phyloP scores from a whole-genome alignment of 1,139 yeast genomes.

The Dujonia santamariae region DNA sequence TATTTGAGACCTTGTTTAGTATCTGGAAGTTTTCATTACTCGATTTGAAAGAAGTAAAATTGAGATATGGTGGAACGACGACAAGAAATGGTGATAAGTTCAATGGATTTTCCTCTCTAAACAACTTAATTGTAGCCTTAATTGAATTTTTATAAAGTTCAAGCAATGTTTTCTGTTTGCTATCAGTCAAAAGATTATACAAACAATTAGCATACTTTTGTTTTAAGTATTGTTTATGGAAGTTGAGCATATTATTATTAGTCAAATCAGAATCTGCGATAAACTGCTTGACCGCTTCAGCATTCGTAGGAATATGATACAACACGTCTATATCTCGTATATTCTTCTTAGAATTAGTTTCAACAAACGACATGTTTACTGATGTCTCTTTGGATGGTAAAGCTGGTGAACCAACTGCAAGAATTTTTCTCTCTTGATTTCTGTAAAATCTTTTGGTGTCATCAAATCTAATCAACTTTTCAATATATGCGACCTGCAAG shows the following conservation, averaged over 20 bases:
- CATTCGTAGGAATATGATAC: conserved; percentile 5
- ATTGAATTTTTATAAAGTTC: conserved; percentile 3
- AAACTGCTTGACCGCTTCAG: conserved; percentile 9
- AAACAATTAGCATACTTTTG: conserved; percentile 3
- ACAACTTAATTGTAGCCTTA: conserved; percentile 5
- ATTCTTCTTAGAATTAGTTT: conserved; percentile 1
- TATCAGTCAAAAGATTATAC: neutral
- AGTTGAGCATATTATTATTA: conserved; percentile 15
- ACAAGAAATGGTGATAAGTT: conserved; percentile 14
- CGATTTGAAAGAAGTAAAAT: too few relatives aligned
- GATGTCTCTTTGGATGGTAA: conserved; percentile 3
- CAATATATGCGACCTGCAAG: conserved; percentile 16
- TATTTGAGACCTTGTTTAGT: too few relatives aligned
- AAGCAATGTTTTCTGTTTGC: conserved; percentile 1
- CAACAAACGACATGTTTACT: conserved; percentile 10
- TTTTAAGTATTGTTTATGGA: conserved; percentile 16
- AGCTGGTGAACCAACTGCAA: conserved; percentile 10
- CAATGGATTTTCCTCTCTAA: conserved; percentile 9
- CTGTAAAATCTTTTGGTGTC: conserved; percentile 14
- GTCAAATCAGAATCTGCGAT: conserved; percentile 13
- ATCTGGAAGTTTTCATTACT: too few relatives aligned
- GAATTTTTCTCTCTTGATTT: conserved; percentile 14
- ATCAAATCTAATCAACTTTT: conserved; percentile 17
- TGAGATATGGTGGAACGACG: conserved; percentile 15
- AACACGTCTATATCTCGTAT: conserved; percentile 10